These are phyloP conservation scores for Litsea cubeba DNA, from an alignment of 164 flowering plant genomes.

Conservation along the genomic window DNA sequence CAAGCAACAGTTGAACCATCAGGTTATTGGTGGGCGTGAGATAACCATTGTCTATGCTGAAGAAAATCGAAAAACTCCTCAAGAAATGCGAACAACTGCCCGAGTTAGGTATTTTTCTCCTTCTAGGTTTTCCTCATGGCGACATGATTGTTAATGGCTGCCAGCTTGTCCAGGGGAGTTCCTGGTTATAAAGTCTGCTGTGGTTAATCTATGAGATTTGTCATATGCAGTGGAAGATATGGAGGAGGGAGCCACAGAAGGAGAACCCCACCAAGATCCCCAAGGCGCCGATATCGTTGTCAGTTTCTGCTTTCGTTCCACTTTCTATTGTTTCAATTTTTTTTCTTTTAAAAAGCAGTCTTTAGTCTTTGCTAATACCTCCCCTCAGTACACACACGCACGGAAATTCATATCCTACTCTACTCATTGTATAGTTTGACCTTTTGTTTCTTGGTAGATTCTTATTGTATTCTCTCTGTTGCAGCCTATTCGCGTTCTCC, in stretches of 20 bases:
- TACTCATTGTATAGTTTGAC: neutral
- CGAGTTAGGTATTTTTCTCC: constrained; percentile 42
- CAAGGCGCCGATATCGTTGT: constrained; percentile 72
- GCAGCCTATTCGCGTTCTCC: constrained; percentile 42
- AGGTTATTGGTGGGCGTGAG: constrained; percentile 84
- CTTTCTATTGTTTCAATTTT: neutral
- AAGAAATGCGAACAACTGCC: constrained; percentile 64
- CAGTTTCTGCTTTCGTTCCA: constrained; percentile 27
- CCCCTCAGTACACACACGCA: too few relatives aligned
- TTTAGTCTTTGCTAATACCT: too few relatives aligned
- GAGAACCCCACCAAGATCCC: constrained; percentile 62
- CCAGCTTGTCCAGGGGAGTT: neutral
- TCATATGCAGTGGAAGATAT: constrained; percentile 40
- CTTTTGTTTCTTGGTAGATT: neutral
- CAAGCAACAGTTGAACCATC: constrained; percentile 67
- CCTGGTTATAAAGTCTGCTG: neutral
- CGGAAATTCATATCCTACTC: neutral
- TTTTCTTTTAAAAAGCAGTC: too few relatives aligned
- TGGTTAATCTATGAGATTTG: neutral
- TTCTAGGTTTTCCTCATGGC: neutral
- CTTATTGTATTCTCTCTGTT: constrained; percentile 6
- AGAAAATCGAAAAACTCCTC: constrained; percentile 92
- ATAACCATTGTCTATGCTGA: constrained; percentile 90
- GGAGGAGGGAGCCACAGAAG: constrained; percentile 51
- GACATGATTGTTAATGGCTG: neutral